Percentiles rank a stretch among this genome's conserved stretches.
phyloP scores from a whole-genome alignment of 2,329 filamentous ascomycete genomes.

The Colletotrichum sp. region DNA sequence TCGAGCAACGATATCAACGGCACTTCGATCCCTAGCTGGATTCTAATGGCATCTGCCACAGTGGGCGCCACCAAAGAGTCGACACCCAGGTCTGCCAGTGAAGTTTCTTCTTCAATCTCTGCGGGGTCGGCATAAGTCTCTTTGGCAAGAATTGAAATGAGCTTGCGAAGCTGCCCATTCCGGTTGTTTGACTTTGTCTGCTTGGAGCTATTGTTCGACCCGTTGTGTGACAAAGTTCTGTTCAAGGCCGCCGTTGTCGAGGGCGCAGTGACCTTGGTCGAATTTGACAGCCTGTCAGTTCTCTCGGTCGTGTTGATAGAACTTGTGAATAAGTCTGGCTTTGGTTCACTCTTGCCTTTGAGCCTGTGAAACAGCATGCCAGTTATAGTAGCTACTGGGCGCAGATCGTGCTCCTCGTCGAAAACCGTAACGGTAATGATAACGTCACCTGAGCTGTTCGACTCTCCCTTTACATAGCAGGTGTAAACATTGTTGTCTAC shows the following conservation, averaged over 20 bases:
- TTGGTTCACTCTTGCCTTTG: background rate
- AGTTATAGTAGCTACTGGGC: background rate
- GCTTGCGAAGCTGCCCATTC: background rate
- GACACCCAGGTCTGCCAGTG: background rate
- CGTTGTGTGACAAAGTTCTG: background rate
- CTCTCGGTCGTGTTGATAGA: background rate
- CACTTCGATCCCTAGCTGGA: background rate
- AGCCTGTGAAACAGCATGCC: background rate
- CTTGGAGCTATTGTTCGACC: background rate
- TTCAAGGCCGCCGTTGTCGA: background rate
- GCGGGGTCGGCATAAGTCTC: background rate
- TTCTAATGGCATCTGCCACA: background rate
- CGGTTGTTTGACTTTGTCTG: fast-evolving
- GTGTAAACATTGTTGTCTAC: background rate
- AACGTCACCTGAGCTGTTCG: background rate
- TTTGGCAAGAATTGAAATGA: background rate
- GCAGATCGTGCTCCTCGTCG: background rate
- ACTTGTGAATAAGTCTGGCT: background rate
- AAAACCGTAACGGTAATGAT: background rate
- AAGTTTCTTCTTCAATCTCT: background rate
- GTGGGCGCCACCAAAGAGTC: background rate
- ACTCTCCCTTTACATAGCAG: background rate
- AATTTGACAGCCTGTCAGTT: background rate
- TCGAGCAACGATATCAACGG: background rate
- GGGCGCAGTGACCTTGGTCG: background rate